These are phyloP conservation scores for Cnidoscolus chayamansa DNA, from an alignment of 441 rosid genomes.

Conservation along the genomic window DNA sequence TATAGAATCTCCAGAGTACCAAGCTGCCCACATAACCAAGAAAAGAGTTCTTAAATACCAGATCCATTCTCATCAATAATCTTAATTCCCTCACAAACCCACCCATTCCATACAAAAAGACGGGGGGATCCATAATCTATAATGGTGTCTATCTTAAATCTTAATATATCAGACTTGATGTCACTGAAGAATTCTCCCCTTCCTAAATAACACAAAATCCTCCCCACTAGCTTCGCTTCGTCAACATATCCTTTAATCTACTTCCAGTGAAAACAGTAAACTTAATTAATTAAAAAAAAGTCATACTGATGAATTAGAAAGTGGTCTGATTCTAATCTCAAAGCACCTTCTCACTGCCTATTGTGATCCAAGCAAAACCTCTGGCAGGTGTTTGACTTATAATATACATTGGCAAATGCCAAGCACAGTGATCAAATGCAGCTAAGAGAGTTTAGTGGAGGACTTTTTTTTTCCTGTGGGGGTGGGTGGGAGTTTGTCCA, in stretches of 20 bases:
- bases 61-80: neutral
- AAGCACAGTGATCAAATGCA: neutral
- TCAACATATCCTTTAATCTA: neutral
- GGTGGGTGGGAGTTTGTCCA: no score
- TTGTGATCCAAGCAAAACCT: neutral
- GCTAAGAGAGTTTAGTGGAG: neutral
- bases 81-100: neutral
- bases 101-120: neutral
- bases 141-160: no score
- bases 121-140: neutral
- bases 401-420: neutral
- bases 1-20: neutral
- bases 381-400: neutral
- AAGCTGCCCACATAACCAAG: neutral
- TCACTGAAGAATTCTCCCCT: neutral
- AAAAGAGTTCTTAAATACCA: neutral
- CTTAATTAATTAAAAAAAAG: neutral
- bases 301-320: neutral
- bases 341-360: neutral
- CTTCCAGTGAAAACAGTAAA: neutral
- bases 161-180: neutral
- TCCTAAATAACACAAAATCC: neutral
- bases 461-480: no score
- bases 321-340: neutral
- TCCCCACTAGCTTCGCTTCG: neutral